These are phyloP conservation scores for Rhodocollybia butyracea DNA, from an alignment of 768 basidiomycete species.

Conservation along the genomic window DNA sequence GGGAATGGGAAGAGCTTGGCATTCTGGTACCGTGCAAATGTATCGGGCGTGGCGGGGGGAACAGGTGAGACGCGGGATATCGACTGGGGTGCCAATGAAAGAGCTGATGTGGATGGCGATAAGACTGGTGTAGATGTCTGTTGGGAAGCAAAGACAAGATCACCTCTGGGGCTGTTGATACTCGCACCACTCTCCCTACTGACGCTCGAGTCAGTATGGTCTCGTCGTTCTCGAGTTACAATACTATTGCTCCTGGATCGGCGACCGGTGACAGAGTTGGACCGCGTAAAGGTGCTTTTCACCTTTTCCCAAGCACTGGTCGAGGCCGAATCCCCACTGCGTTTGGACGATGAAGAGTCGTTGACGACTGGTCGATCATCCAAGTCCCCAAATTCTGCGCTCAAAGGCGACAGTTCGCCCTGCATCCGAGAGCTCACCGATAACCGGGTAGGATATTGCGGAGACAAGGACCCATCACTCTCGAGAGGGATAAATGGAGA, in stretches of 20 bases:
- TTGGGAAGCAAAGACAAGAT: slow-evolving; percentile 41
- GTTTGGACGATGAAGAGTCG: slow-evolving; percentile 53
- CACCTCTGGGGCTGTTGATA: slow-evolving; percentile 57
- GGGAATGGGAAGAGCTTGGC: slow-evolving; percentile 90
- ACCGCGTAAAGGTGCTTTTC: slow-evolving; percentile 62
- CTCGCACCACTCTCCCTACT: slow-evolving; percentile 78
- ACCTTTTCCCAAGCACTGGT: slow-evolving; percentile 72
- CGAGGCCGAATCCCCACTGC: slow-evolving; percentile 49
- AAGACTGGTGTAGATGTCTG: slow-evolving; percentile 41
- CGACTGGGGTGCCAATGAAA: slow-evolving; percentile 56
- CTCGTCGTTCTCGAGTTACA: slow-evolving; percentile 59
- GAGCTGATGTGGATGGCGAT: slow-evolving; percentile 63
- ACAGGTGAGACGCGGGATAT: slow-evolving; percentile 72
- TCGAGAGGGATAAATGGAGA: slow-evolving; percentile 38
- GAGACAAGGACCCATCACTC: slow-evolving; percentile 49
- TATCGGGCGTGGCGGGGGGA: slow-evolving; percentile 67
- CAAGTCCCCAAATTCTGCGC: slow-evolving; percentile 47
- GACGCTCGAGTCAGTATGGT: slow-evolving; percentile 68
- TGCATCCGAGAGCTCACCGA: slow-evolving; percentile 62
- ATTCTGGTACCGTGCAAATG: slow-evolving; percentile 70
- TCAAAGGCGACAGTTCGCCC: slow-evolving; percentile 55
- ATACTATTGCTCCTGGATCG: slow-evolving; percentile 81
- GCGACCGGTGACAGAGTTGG: slow-evolving; percentile 63
- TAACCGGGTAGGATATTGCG: slow-evolving; percentile 57
- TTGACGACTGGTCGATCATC: slow-evolving; percentile 41